These are phyloP conservation scores for Darksidea phi DNA, from an alignment of 495 filamentous ascomycete species.

Conservation along the genomic window DNA sequence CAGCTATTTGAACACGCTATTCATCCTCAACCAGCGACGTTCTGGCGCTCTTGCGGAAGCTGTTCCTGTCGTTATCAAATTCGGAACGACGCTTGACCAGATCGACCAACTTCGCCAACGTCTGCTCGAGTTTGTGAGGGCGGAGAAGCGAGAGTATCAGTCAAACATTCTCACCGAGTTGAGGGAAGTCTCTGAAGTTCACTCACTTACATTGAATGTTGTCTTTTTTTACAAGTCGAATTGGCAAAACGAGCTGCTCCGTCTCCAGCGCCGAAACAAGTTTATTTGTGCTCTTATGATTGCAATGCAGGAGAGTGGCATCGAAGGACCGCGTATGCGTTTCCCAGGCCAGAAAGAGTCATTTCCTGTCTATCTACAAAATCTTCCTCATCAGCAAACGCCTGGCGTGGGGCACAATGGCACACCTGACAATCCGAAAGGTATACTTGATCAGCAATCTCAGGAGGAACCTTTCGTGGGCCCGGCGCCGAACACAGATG, in stretches of 20 bases:
- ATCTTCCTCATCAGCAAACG: slow-evolving; percentile 45
- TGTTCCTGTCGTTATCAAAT: slow-evolving; percentile 78
- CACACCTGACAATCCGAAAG: slow-evolving; percentile 41
- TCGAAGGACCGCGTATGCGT: slow-evolving; percentile 80
- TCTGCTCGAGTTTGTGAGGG: slow-evolving; percentile 80
- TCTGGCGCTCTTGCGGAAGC: slow-evolving; percentile 88
- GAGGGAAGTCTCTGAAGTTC: slow-evolving; percentile 60
- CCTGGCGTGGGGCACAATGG: slow-evolving; percentile 44
- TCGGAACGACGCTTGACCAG: slow-evolving; percentile 82
- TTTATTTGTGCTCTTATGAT: slow-evolving; percentile 94
- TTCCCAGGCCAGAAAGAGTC: slow-evolving; percentile 64
- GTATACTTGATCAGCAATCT: slow-evolving; percentile 27
- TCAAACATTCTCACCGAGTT: slow-evolving; percentile 88
- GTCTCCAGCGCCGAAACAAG: slow-evolving; percentile 87
- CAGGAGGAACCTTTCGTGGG: slow-evolving; percentile 40
- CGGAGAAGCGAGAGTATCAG: slow-evolving; percentile 90
- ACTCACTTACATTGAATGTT: slow-evolving; percentile 82
- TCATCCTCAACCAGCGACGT: slow-evolving; percentile 91
- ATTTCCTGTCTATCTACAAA: slow-evolving; percentile 59
- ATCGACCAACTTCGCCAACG: slow-evolving; percentile 80
- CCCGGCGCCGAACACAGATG: slow-evolving; percentile 3
- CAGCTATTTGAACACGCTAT: slow-evolving; percentile 85
- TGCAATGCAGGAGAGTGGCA: slow-evolving; percentile 77
- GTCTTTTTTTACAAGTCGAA: slow-evolving; percentile 98
- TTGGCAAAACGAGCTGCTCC: slow-evolving; percentile 89